Evolutionary conservation across 2,329 filamentous ascomycete genomes (phyloP).

Genomic region (Colletotrichum magnum): DNA sequence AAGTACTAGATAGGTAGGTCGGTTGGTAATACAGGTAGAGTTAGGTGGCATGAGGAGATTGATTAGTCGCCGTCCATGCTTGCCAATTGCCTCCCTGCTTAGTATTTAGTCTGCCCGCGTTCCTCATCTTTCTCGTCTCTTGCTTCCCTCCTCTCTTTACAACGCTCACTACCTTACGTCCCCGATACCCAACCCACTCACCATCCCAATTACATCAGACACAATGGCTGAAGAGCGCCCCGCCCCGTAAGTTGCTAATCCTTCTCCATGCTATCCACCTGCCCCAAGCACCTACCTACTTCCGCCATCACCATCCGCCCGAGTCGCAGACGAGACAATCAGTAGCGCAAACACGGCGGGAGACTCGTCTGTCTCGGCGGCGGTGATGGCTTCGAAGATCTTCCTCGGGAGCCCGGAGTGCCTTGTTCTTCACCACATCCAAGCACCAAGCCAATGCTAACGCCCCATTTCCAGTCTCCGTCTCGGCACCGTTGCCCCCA

Average conservation of each 20-base stretch:
- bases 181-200: background rate
- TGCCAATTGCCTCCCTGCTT: background rate
- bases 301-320: too few relatives aligned
- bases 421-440: too few relatives aligned
- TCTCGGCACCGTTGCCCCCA: slow-evolving; percentile 78
- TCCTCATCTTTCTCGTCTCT: background rate
- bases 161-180: too few relatives aligned
- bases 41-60: slow-evolving; percentile 3
- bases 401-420: too few relatives aligned
- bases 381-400: too few relatives aligned
- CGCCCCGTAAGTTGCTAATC: slow-evolving; percentile 40
- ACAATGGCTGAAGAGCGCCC: slow-evolving; percentile 42
- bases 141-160: background rate
- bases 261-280: background rate
- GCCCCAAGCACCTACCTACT: too few relatives aligned
- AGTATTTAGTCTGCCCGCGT: slow-evolving; percentile 36
- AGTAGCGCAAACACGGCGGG: too few relatives aligned
- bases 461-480: slow-evolving; percentile 65
- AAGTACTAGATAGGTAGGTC: too few relatives aligned
- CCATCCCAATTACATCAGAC: slow-evolving; percentile 19
- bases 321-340: too few relatives aligned
- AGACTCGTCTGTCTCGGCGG: too few relatives aligned
- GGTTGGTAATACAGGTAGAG: background rate
- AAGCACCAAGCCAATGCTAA: background rate
- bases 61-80: background rate